Percentiles rank a stretch among this genome's conserved stretches.
Evolutionary conservation across 1,284 basidiomycete genomes (phyloP).

Genomic region (Cerioporus squamosus): DNA sequence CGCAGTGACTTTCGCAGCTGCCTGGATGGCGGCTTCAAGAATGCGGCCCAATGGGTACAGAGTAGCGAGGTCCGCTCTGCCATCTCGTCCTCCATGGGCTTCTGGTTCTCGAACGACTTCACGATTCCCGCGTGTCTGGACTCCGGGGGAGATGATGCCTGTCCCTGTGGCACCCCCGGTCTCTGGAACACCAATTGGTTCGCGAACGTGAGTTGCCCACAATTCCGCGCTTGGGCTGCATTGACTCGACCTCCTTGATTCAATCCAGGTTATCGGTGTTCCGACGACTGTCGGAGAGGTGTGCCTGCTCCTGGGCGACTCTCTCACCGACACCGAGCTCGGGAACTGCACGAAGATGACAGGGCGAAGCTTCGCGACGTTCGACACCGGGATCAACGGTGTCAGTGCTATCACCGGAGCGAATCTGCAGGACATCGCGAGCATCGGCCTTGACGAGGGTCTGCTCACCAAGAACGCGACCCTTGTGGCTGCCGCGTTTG

Average conservation of each 20-base stretch:
- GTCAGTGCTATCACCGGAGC: conserved; percentile 61
- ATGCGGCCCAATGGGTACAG: conserved; percentile 44
- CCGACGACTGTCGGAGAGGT: conserved; percentile 58
- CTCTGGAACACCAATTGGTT: conserved; percentile 76
- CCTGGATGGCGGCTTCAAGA: conserved; percentile 56
- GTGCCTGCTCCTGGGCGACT: conserved; percentile 57
- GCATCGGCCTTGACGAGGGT: conserved; percentile 58
- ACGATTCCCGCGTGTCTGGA: conserved; percentile 55
- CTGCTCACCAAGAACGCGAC: conserved; percentile 48
- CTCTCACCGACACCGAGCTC: conserved; percentile 46
- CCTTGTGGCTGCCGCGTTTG: conserved; percentile 52
- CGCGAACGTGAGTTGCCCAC: conserved; percentile 39
- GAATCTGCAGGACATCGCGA: conserved; percentile 62
- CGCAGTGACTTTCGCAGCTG: conserved; percentile 51
- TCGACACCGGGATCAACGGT: conserved; percentile 48
- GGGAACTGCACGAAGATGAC: conserved; percentile 56
- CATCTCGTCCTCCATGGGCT: conserved; percentile 59
- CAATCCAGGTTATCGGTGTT: conserved; percentile 57
- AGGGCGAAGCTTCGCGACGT: conserved; percentile 54
- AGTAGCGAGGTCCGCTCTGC: conserved; percentile 42
- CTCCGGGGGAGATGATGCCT: conserved; percentile 50
- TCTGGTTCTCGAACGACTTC: conserved; percentile 69
- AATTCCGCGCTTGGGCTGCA: not conserved
- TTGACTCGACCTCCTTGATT: not conserved
- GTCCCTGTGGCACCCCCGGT: conserved; percentile 62